Conservation (phyloP, 2,329 filamentous ascomycete genomes). For the Dryadomyces quercivorus region DNA sequence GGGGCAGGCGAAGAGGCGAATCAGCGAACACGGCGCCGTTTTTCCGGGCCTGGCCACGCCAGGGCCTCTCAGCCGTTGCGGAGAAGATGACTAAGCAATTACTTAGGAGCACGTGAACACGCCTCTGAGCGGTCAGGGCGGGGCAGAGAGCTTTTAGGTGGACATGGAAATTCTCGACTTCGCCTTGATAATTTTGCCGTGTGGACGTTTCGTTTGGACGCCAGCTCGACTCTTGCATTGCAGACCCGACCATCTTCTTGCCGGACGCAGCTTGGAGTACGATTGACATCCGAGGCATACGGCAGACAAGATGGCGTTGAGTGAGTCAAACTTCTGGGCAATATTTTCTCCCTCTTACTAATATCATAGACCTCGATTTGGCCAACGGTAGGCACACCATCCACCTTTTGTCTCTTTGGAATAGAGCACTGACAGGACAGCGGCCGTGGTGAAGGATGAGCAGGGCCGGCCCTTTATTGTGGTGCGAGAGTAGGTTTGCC, state of each 20-base stretch:
- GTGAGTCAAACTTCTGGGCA: slow-evolving; percentile 32
- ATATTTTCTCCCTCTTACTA: slow-evolving; percentile 10
- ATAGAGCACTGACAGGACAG: slow-evolving; percentile 26
- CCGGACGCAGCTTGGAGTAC: too few relatives aligned
- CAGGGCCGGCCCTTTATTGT: slow-evolving; percentile 95
- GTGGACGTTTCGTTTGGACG: too few relatives aligned
- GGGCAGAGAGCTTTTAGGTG: not conserved
- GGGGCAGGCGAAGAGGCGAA: not conserved
- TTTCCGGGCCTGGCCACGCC: not conserved
- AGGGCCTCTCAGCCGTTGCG: not conserved
- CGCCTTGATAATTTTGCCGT: too few relatives aligned
- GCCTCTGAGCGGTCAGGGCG: not conserved
- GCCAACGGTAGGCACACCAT: slow-evolving; percentile 59
- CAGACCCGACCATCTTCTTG: too few relatives aligned
- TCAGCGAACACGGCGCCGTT: not conserved
- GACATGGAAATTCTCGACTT: not conserved
- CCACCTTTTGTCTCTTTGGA: too few relatives aligned
- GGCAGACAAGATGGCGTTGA: slow-evolving; percentile 42
- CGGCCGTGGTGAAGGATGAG: slow-evolving; percentile 86
- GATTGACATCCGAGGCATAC: too few relatives aligned
- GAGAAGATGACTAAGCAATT: not conserved
- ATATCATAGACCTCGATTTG: slow-evolving; percentile 59
- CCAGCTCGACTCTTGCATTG: too few relatives aligned
- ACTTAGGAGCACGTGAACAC: not conserved
- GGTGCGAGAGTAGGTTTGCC: slow-evolving; percentile 90